These are phyloP conservation scores for Ascochyta koolunga DNA, from an alignment of 2,329 filamentous ascomycete species.

Conservation along the genomic window DNA sequence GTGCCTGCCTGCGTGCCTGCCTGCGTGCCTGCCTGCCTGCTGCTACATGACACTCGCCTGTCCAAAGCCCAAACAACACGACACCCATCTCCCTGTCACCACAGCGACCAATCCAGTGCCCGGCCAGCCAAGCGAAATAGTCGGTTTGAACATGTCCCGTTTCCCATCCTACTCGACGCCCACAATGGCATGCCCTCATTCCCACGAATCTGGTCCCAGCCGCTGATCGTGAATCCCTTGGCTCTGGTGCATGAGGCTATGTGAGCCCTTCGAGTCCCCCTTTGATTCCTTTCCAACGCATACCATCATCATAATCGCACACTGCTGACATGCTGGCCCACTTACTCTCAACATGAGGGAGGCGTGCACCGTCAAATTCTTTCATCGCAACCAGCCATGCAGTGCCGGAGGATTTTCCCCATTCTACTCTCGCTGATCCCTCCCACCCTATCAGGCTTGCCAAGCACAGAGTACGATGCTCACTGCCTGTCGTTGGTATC, in stretches of 20 bases:
- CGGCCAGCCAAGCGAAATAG: neutral
- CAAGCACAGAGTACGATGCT: neutral
- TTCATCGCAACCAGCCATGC: neutral
- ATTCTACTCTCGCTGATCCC: neutral
- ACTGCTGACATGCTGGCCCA: neutral
- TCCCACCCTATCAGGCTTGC: neutral
- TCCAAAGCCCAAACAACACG: no score
- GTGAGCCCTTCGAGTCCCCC: slow-evolving; percentile 6
- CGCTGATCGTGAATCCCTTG: slow-evolving; percentile 4
- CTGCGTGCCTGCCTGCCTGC: no score
- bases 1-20: no score
- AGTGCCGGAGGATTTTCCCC: neutral
- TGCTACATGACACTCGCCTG: no score
- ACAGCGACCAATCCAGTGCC: neutral
- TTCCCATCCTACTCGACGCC: neutral
- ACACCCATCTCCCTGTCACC: slow-evolving; percentile 10
- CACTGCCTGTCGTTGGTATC: slow-evolving; percentile 2
- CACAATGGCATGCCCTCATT: slow-evolving; percentile 1
- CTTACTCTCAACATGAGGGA: neutral
- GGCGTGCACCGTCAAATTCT: neutral
- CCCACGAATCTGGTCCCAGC: slow-evolving; percentile 7
- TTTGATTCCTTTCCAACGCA: neutral
- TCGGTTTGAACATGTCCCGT: neutral
- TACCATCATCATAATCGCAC: neutral
- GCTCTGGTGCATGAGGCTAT: slow-evolving; percentile 9